These are phyloP conservation scores for Metschnikowia aberdeeniae DNA, from an alignment of 805 yeast species.

Conservation along the genomic window DNA sequence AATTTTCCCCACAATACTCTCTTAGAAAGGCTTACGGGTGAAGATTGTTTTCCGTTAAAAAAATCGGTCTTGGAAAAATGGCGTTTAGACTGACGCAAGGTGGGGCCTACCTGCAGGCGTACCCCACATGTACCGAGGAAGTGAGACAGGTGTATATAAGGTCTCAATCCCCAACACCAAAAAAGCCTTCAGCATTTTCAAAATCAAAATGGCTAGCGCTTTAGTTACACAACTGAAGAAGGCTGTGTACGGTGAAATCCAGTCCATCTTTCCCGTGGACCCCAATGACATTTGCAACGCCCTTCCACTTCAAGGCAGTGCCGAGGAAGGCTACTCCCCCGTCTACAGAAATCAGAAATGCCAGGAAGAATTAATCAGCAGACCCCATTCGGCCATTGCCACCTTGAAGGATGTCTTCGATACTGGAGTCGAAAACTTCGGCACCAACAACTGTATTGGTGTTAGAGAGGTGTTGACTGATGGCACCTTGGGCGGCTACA, in stretches of 20 bases:
- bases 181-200: too few species aligned
- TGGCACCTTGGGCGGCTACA: constrained; percentile 12
- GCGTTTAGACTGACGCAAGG: too few species aligned
- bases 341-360: constrained; percentile 14
- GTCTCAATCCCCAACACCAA: background rate
- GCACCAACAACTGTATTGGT: constrained; percentile 11
- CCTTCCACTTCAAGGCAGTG: constrained; percentile 11
- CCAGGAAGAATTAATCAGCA: constrained; percentile 8
- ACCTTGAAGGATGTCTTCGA: constrained; percentile 13
- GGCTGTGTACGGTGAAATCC: constrained; percentile 5
- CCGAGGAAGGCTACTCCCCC: constrained; percentile 13
- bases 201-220: constrained; percentile 3
- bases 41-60: too few species aligned
- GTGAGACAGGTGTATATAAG: background rate
- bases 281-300: constrained; percentile 8
- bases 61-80: too few species aligned
- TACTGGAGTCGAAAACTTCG: constrained; percentile 5
- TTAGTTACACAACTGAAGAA: constrained; percentile 8
- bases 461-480: constrained; percentile 6
- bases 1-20: too few species aligned
- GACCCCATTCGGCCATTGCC: constrained; percentile 13
- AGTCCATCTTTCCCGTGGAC: constrained; percentile 8
- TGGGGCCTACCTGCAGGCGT: background rate
- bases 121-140: constrained; percentile 4
- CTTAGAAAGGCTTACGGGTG: too few species aligned